phyloP scores from a whole-genome alignment of 768 basidiomycete species.

The Cystofilobasidium ferigula region DNA sequence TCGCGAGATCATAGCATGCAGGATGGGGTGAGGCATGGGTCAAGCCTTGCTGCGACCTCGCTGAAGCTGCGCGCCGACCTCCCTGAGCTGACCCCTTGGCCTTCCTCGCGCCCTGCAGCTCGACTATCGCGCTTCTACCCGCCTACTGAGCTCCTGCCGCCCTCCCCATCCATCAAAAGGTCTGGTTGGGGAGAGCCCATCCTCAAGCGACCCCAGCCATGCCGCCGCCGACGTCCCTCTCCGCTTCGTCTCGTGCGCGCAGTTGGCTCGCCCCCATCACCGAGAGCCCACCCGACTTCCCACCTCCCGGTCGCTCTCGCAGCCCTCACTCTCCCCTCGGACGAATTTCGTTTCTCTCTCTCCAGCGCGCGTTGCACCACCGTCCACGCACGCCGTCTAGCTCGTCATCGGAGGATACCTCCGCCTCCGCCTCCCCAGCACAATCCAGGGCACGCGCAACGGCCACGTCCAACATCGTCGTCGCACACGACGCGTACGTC shows the following conservation, averaged over 20 bases:
- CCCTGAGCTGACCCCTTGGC: too few species aligned
- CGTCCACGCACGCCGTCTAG: not conserved
- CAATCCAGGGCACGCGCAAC: not conserved
- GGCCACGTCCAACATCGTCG: not conserved
- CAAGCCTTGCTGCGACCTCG: too few species aligned
- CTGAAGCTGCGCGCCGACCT: too few species aligned
- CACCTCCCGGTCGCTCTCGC: not conserved
- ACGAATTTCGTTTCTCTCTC: not conserved
- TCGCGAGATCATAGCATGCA: too few species aligned
- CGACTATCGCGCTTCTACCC: too few species aligned
- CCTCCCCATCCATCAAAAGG: too few species aligned
- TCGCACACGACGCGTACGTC: not conserved
- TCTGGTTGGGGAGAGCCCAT: too few species aligned
- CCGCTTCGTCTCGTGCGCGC: not conserved
- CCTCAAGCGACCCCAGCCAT: too few species aligned
- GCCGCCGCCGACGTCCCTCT: not conserved
- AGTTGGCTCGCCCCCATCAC: conserved; percentile 1
- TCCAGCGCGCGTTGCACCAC: not conserved
- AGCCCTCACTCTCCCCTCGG: not conserved
- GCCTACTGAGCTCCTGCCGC: too few species aligned
- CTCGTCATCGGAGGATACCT: not conserved
- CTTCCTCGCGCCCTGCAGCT: too few species aligned
- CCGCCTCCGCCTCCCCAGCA: not conserved
- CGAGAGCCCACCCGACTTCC: conserved; percentile 1
- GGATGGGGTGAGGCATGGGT: too few species aligned